Base-by-base conservation (phyloP, 306 rosid species). In the Trifolium dubium region DNA sequence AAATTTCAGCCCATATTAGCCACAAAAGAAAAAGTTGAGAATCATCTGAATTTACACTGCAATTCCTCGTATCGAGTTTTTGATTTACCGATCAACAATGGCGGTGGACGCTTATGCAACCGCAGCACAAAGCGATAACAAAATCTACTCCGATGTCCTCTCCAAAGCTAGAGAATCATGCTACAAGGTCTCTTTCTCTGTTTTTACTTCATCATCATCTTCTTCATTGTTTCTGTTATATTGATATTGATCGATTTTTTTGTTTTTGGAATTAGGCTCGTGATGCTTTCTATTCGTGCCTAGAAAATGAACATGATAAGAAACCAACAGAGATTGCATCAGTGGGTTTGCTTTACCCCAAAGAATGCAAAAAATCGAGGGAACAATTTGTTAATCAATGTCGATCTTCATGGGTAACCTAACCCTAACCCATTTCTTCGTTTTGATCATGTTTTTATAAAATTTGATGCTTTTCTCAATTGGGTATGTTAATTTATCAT, bases 251-350 rank as follows among this genome's bases (percentile, higher is more conserved):
- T 6, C 23, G 9, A 2, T 9, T 77, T 46, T 10, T 47, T 46
- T 68, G 3, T 39, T 9, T 53, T 15, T 41, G 35, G 46, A 34
- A 49, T 40, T 10, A 93, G 99, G 92, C 96, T 72, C 97, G 98
- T 17, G 99, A 95, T 84, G 87, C 89, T 17, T 95, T 90, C 88
- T 95, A 86, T 30, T 83, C 93, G 40, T 95, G 98, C 66, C 47
- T 92, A 70, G 93, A 90, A 77, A 87, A 88, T 56, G 79, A 85
- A 78, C 86, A 89, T 15, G 86, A 84, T 64, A 90, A 92, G 85
- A 87, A 87, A 43, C 96, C 90, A 10, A 88, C 98, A 5, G 99
- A 95, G 65, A 92, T 92, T 78, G 98, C 97, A 17, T 81, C 92
- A 0, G 96, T 90, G n/a, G 99, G 99, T 5, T 84, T 88, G 72